Evolutionary conservation across 1,284 basidiomycete genomes (phyloP), one percentile per base, ranked within the genome.

Genomic region (Takashimella koratensis): DNA sequence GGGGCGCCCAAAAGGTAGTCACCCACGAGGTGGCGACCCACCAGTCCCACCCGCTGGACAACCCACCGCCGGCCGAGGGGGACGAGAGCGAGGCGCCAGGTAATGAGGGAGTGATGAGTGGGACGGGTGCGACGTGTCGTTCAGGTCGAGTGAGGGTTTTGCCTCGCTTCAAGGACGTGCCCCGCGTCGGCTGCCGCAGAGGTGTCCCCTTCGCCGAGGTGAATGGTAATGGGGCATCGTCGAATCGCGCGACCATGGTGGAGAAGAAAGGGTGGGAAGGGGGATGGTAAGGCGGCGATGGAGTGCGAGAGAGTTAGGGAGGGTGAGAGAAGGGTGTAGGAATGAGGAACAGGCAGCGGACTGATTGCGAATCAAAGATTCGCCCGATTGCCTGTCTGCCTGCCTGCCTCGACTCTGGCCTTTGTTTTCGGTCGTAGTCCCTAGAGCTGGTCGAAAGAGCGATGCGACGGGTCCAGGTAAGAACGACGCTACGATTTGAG

Each of bases 141-240:
- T 98, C 95, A 64, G 95, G 96, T 52, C 92, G 83, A 50, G 91
- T 98, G 63, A 99, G 85, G 2, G 95, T 98, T 80, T 96, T 97
- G 68, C 88, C 88, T 56, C 93, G 83, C 24, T 69, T 73, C 22
- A 78, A 67, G 6, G 70, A 67, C 2, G 58, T 52, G 16, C 62
- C 61, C 3, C 57, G 58, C 2, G 62, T 65, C 13, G 59, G 66
- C 43, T 65, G 59, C 12, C 71, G 65, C 6, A 55, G 62, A 3
- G 71, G 71, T 24, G 68, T 44, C 5, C 67, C 58, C 42, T 63
- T 65, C 40, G 59, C 56, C 36, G 68, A 67, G 30, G 67, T 64
- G 58, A 62, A 74, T 6, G 72, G 71, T 13, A 73, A 58, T n/a
- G 72, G 72, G 16, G 58, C 63, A 46, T 72, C 67, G 51, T 67